Conservation (phyloP, 345 rosid genomes). For the Combretum micranthum region DNA sequence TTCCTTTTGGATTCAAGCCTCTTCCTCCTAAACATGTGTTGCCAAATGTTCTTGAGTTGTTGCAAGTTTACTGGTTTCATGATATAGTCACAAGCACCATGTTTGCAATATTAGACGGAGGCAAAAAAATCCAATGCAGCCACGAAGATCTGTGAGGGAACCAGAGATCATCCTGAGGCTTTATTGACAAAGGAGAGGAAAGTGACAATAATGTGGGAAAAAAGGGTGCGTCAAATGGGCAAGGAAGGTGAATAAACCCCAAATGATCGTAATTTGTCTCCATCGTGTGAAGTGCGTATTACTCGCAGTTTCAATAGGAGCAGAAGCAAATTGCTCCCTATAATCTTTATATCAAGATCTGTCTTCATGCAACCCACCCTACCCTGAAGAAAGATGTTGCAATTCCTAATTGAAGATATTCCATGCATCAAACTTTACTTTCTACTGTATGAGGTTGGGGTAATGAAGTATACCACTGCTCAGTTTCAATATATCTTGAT, state of each 20-base stretch:
- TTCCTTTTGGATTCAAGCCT: conserved; percentile 25
- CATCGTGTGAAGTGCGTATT: too few species aligned
- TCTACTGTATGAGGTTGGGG: too few species aligned
- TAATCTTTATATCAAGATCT: too few species aligned
- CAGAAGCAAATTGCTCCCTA: too few species aligned
- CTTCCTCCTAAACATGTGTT: conserved; percentile 61
- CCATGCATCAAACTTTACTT: too few species aligned
- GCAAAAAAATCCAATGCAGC: conserved; percentile 96
- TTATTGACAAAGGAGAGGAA: conserved; percentile 71
- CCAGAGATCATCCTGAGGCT: conserved; percentile 80
- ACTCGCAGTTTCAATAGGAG: too few species aligned
- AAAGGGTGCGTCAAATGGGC: conserved; percentile 80
- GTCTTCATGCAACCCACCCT: too few species aligned
- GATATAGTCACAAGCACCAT: conserved; percentile 88
- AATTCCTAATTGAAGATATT: too few species aligned
- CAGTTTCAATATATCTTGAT: too few species aligned
- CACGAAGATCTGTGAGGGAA: conserved; percentile 88
- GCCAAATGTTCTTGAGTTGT: conserved; percentile 95
- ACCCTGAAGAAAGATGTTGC: too few species aligned
- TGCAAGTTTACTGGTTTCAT: conserved; percentile 74
- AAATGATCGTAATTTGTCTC: too few species aligned
- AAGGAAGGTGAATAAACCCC: conserved; percentile 71
- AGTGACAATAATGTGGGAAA: conserved; percentile 76
- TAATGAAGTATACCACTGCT: too few species aligned
- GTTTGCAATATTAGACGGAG: conserved; percentile 84